Percentiles rank a stretch among this genome's conserved stretches.
These are phyloP conservation scores for Didymella lethalis DNA, from an alignment of 2,329 filamentous ascomycete species.

Conservation along the genomic window DNA sequence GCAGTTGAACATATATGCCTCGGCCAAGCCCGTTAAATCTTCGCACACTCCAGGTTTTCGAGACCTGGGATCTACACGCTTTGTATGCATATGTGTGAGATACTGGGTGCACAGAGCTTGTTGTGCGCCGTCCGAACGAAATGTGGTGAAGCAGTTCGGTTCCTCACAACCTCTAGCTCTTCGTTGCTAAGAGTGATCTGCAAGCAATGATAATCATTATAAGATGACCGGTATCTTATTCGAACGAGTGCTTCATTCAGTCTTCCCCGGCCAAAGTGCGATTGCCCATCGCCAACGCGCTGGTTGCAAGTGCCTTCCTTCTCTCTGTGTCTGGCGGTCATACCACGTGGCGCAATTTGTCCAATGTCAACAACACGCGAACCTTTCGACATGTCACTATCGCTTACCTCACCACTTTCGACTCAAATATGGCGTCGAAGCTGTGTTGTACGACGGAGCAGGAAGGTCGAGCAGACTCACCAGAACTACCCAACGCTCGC, in stretches of 20 bases:
- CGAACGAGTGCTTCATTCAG: background rate
- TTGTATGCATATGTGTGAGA: background rate
- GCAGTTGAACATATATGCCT: constrained; percentile 34
- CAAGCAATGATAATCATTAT: background rate
- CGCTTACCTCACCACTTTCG: background rate
- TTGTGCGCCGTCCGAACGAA: background rate
- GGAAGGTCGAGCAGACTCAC: constrained; percentile 36
- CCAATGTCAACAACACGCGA: constrained; percentile 10
- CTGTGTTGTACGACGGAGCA: constrained; percentile 47
- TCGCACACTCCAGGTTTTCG: background rate
- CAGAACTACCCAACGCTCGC: constrained; percentile 47
- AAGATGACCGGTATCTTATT: background rate
- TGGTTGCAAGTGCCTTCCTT: constrained; percentile 10
- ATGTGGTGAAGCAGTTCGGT: background rate
- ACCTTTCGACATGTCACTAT: background rate
- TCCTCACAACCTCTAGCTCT: background rate
- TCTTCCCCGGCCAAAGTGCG: background rate
- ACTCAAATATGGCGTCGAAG: constrained; percentile 40
- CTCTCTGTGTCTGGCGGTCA: constrained; percentile 11
- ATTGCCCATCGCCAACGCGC: background rate
- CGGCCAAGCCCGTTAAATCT: background rate
- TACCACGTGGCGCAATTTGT: constrained; percentile 22
- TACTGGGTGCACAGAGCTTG: background rate
- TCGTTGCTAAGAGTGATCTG: background rate
- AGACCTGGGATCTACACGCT: background rate